Conservation (phyloP, 768 basidiomycete genomes). For the Suillus americanus region DNA sequence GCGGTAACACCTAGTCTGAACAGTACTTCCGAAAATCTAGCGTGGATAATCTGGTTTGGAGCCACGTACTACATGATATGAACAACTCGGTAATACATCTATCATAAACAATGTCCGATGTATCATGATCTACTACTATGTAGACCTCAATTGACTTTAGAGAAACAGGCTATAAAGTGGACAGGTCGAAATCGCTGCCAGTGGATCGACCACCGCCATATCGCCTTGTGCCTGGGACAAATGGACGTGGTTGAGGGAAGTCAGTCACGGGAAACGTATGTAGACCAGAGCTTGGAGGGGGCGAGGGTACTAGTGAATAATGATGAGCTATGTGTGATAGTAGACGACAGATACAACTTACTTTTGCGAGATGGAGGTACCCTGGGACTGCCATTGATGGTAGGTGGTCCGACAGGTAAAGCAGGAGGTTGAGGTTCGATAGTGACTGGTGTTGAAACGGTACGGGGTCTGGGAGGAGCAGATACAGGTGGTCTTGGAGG, state of each 20-base stretch:
- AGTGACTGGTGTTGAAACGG: slow-evolving; percentile 24
- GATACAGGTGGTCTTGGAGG: slow-evolving; percentile 15
- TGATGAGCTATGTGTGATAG: slow-evolving; percentile 12
- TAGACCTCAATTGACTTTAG: not conserved
- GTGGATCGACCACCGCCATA: slow-evolving; percentile 66
- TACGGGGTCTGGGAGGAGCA: slow-evolving; percentile 22
- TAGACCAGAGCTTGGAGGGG: slow-evolving; percentile 61
- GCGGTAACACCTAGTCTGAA: not conserved
- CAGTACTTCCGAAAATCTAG: not conserved
- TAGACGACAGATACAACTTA: slow-evolving; percentile 28
- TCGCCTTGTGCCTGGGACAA: slow-evolving; percentile 45
- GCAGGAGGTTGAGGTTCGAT: slow-evolving; percentile 15
- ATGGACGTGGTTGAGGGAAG: slow-evolving; percentile 77
- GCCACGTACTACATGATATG: not conserved
- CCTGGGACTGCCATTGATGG: slow-evolving; percentile 22
- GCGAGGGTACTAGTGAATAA: slow-evolving; percentile 44
- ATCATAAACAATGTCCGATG: not conserved
- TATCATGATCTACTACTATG: not conserved
- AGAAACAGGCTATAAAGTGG: slow-evolving; percentile 23
- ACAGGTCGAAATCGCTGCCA: slow-evolving; percentile 72
- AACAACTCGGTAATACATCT: not conserved
- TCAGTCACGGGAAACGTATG: slow-evolving; percentile 76
- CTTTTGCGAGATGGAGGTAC: slow-evolving; percentile 47
- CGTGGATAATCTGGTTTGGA: not conserved
- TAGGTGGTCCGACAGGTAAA: slow-evolving; percentile 10